phyloP scores from a whole-genome alignment of 1,284 basidiomycete genomes.

The Wallemia hederae region DNA sequence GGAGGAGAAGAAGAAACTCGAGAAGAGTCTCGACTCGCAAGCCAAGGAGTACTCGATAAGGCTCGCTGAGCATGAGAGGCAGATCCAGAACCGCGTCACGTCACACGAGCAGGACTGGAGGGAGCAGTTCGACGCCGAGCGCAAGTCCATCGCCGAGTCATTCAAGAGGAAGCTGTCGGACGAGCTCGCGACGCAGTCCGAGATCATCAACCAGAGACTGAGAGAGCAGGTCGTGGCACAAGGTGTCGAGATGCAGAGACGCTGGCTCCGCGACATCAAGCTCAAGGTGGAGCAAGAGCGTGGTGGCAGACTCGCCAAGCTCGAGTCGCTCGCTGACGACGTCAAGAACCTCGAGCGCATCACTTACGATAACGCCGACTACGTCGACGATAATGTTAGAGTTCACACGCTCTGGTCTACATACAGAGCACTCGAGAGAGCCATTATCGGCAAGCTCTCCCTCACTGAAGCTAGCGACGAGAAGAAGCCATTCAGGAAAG shows the following conservation, averaged over 20 bases:
- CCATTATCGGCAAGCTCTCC: conserved; percentile 24
- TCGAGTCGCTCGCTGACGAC: conserved; percentile 69
- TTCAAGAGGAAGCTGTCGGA: conserved; percentile 64
- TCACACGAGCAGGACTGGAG: conserved; percentile 64
- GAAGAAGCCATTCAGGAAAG: conserved; percentile 52
- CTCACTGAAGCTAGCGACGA: conserved; percentile 27
- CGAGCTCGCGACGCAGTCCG: conserved; percentile 64
- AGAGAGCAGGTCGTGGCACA: conserved; percentile 86
- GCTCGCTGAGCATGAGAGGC: conserved; percentile 54
- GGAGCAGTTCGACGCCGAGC: conserved; percentile 52
- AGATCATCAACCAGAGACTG: conserved; percentile 79
- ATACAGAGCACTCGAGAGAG: conserved; percentile 26
- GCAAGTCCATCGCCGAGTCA: conserved; percentile 35
- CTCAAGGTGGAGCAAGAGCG: conserved; percentile 86
- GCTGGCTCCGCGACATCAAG: conserved; percentile 91
- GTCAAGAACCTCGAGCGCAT: conserved; percentile 73
- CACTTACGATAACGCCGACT: conserved; percentile 62
- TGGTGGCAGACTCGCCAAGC: conserved; percentile 72
- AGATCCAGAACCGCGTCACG: conserved; percentile 51
- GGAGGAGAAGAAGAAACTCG: conserved; percentile 45
- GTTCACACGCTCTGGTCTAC: conserved; percentile 29
- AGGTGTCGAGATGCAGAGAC: conserved; percentile 82
- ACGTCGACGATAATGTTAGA: conserved; percentile 66
- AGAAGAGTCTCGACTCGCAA: conserved; percentile 51
- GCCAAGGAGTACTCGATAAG: conserved; percentile 54